Conservation (phyloP, 768 basidiomycete species). For the Leccinellum luteum region DNA sequence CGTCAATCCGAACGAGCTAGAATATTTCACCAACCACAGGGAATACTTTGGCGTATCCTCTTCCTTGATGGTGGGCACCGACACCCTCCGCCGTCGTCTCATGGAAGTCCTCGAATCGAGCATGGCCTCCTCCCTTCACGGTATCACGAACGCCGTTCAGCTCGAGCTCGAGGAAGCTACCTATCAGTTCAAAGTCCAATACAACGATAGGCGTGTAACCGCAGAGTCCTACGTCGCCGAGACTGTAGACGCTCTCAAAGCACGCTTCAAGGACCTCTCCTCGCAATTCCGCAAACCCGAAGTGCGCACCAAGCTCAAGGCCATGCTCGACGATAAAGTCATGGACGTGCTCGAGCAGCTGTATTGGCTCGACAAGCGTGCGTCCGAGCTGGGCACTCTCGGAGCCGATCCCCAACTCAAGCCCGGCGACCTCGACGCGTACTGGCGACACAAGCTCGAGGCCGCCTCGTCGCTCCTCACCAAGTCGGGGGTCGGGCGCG, state of each 20-base stretch:
- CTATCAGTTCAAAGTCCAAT: constrained; percentile 99
- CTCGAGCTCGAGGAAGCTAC: constrained; percentile 95
- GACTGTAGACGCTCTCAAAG: constrained; percentile 90
- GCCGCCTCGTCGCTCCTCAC: constrained; percentile 91
- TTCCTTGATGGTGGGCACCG: constrained; percentile 86
- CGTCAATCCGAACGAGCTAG: constrained; percentile 56
- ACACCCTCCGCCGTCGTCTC: constrained; percentile 81
- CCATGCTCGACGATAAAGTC: constrained; percentile 92
- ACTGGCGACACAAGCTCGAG: constrained; percentile 96
- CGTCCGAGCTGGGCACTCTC: constrained; percentile 68
- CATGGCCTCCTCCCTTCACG: constrained; percentile 94
- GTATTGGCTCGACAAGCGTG: constrained; percentile 93
- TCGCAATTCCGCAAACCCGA: constrained; percentile 84
- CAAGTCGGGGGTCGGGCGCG: constrained; percentile 93
- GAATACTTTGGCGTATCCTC: constrained; percentile 61
- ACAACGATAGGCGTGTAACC: constrained; percentile 92
- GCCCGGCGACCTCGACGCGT: constrained; percentile 76
- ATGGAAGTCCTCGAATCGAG: constrained; percentile 98
- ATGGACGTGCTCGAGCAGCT: constrained; percentile 97
- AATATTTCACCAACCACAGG: constrained; percentile 63
- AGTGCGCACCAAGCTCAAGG: constrained; percentile 84
- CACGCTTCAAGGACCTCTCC: constrained; percentile 82
- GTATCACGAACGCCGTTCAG: constrained; percentile 96
- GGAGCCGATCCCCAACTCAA: constrained; percentile 68
- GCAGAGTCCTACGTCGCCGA: constrained; percentile 98